Base-by-base conservation (phyloP, 768 basidiomycete genomes). In the Mycena maculata region DNA sequence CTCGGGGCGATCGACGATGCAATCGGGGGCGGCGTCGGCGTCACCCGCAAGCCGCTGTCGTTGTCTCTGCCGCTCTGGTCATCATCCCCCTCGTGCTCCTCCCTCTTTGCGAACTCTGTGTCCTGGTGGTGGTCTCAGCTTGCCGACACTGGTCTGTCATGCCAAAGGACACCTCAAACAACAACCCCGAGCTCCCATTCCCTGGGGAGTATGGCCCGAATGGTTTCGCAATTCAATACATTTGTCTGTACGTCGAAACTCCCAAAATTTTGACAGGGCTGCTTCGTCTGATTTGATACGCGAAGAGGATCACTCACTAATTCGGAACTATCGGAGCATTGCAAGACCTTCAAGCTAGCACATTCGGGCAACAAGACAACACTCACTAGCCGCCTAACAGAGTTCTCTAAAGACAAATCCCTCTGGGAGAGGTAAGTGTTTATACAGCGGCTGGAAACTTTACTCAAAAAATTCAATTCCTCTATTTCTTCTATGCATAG, bases 191-290 rank as follows among this genome's bases (percentile, higher is more conserved):
- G 22, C n/a, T 54, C 47, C 61, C 61, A 10, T 62, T 62, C 18
- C 61, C 61, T 25, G 61, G 61, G 11, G 23, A 62, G 36, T 54
- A 54, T 20, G 33, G 30, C 3, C 50, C 61, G 2, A 33, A 54
- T 11, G 52, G 61, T 15, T 62, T 62, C 16, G 53, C 52, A 12
- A 63, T 30, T 6, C 61, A 63, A 30, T 45, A 63, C 36, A 54
- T 63, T 41, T 4, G 13, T 12, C 36, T 63, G 61, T 63, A 33
- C 2, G 61, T 63, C 18, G 5, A 3, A 25, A n/a, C n/a, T n/a
- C n/a, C n/a, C 22, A 3, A 12, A 5, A 47, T 2, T 47, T 12
- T 20, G 3, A 15, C 23, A n/a, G n/a, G 3, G 45, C 45, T 10
- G 45, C 27, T 25, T n/a, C n/a, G n/a, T 7, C 45, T 47, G 23